Conservation (phyloP, 2,329 filamentous ascomycete genomes). For the Paramyrothecium sp. region DNA sequence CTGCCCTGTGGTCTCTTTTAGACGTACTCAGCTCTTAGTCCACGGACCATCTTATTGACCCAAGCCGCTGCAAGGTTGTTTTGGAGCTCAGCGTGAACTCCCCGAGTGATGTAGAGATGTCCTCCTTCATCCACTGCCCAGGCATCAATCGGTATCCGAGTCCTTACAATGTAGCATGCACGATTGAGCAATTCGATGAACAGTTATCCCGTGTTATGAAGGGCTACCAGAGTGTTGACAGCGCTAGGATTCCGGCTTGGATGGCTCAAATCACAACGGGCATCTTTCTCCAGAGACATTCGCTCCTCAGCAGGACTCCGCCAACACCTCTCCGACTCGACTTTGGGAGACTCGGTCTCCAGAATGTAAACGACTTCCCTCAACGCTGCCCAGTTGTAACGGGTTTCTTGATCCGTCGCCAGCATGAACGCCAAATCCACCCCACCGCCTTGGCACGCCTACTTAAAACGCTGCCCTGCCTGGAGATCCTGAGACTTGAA, state of each 20-base stretch:
- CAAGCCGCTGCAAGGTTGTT: background rate
- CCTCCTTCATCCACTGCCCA: background rate
- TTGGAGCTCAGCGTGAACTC: constrained; percentile 5
- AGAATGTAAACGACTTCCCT: background rate
- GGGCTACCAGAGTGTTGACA: too few species aligned
- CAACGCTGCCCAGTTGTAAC: background rate
- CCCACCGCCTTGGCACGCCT: background rate
- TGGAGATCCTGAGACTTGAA: background rate
- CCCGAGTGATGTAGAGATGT: background rate
- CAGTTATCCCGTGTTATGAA: background rate
- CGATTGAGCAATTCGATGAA: background rate
- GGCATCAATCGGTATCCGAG: background rate
- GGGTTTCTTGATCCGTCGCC: background rate
- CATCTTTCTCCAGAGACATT: too few species aligned
- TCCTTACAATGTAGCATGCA: background rate
- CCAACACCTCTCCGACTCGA: background rate
- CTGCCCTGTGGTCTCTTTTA: background rate
- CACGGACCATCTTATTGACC: background rate
- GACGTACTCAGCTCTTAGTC: background rate
- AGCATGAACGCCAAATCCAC: background rate
- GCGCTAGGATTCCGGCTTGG: too few species aligned
- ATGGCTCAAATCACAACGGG: too few species aligned
- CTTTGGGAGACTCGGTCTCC: background rate
- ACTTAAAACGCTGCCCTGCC: background rate
- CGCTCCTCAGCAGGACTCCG: too few species aligned